A percentile compares a stretch with the other conserved stretches of the same genome.
Evolutionary conservation across 2,329 filamentous ascomycete genomes (phyloP).

Genomic region (Macrophomina phaseolina): DNA sequence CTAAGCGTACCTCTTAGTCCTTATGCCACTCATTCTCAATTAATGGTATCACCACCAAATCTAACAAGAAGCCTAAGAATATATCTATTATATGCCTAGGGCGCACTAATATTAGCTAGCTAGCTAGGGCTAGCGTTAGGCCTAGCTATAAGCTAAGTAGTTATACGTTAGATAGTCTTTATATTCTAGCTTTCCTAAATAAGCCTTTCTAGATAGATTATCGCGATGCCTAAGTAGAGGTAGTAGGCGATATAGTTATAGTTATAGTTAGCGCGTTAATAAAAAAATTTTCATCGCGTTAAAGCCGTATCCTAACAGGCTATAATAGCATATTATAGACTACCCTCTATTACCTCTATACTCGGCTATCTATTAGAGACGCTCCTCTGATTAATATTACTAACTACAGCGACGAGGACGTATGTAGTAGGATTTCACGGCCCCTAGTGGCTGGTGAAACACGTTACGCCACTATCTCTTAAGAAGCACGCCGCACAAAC

Average conservation of each 20-base stretch:
- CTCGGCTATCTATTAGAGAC: constrained; percentile 9
- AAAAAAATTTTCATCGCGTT: constrained; percentile 5
- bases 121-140: constrained; percentile 22
- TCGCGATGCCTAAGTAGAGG: constrained; percentile 18
- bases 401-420: no score
- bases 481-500: no score
- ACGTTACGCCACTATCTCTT: no score
- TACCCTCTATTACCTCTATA: constrained; percentile 13
- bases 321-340: background rate
- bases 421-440: no score
- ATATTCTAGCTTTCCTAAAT: constrained; percentile 5
- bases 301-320: constrained; percentile 10
- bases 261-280: background rate
- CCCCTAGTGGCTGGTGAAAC: no score
- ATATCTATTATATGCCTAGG: constrained; percentile 26
- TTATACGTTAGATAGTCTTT: constrained; percentile 9
- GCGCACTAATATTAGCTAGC: constrained; percentile 20
- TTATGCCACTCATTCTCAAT: no score
- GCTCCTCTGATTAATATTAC: no score
- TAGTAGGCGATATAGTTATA: constrained; percentile 10
- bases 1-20: no score
- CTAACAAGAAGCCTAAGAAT: no score
- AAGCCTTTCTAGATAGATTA: constrained; percentile 17
- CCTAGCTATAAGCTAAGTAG: constrained; percentile 14
- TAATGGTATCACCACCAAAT: no score